Percentiles rank a stretch among this genome's conserved stretches.
These are phyloP conservation scores for Barnettozyma salicaria DNA, from an alignment of 805 yeast species.

Conservation along the genomic window DNA sequence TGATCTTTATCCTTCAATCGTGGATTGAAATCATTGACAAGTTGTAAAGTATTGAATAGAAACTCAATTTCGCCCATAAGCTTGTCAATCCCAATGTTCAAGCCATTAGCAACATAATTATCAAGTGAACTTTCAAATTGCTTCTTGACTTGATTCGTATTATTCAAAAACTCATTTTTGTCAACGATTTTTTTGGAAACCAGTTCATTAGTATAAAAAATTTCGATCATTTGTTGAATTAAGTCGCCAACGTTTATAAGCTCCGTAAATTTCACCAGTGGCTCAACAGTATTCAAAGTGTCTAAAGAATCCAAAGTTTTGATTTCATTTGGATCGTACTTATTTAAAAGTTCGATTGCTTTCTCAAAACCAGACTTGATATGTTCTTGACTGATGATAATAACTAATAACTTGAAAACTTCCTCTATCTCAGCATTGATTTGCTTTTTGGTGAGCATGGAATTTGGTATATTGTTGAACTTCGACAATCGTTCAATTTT, in stretches of 20 bases:
- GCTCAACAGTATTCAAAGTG: conserved; percentile 51
- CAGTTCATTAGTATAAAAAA: conserved; percentile 84
- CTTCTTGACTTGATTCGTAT: conserved; percentile 73
- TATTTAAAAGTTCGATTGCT: conserved; percentile 63
- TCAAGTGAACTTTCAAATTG: conserved; percentile 77
- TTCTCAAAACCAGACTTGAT: conserved; percentile 78
- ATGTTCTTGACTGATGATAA: conserved; percentile 63
- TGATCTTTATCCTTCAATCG: conserved; percentile 16
- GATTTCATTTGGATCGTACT: conserved; percentile 56
- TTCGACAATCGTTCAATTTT: conserved; percentile 54
- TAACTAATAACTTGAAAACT: conserved; percentile 63
- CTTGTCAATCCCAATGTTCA: conserved; percentile 87
- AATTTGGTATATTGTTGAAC: conserved; percentile 34
- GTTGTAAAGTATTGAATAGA: conserved; percentile 47
- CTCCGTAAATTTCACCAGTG: conserved; percentile 81
- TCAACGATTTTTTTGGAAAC: conserved; percentile 49
- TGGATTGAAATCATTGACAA: conserved; percentile 61
- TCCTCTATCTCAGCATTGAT: conserved; percentile 41
- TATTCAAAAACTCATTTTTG: conserved; percentile 73
- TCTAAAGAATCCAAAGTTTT: conserved; percentile 30
- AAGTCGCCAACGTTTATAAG: conserved; percentile 89
- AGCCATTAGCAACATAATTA: conserved; percentile 85
- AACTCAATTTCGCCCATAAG: conserved; percentile 75
- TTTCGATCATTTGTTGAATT: conserved; percentile 85
- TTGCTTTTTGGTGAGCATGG: conserved; percentile 25